Evolutionary conservation across 1,284 basidiomycete species (phyloP).

Genomic region (Pterulicium gracile): DNA sequence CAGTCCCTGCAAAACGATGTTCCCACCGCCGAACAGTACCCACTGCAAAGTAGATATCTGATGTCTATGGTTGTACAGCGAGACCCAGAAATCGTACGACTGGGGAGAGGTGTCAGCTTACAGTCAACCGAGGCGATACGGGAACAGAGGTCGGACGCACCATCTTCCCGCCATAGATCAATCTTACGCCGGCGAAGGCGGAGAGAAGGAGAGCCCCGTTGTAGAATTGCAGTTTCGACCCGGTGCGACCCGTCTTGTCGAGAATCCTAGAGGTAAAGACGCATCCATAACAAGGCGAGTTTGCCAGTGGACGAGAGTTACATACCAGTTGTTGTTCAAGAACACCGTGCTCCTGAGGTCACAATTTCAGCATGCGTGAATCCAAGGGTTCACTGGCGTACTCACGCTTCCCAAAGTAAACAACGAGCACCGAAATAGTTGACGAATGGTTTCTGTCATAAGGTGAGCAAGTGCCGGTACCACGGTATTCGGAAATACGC

Average conservation of each 20-base stretch:
- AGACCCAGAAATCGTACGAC: slow-evolving; percentile 53
- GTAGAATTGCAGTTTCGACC: slow-evolving; percentile 49
- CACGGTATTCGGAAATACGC: slow-evolving; percentile 18
- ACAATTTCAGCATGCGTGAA: background rate
- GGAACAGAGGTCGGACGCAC: slow-evolving; percentile 25
- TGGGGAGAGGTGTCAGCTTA: slow-evolving; percentile 16
- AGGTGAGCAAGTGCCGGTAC: slow-evolving; percentile 8
- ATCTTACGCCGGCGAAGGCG: slow-evolving; percentile 51
- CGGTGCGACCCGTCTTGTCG: slow-evolving; percentile 63
- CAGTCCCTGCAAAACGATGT: slow-evolving; percentile 48
- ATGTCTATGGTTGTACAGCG: slow-evolving; percentile 36
- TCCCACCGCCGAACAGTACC: slow-evolving; percentile 41
- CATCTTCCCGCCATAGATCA: slow-evolving; percentile 55
- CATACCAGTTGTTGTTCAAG: slow-evolving; percentile 65
- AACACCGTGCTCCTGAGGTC: slow-evolving; percentile 58
- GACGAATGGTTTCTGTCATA: slow-evolving; percentile 54
- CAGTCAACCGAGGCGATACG: background rate
- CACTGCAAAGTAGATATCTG: slow-evolving; percentile 37
- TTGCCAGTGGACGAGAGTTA: too few species aligned
- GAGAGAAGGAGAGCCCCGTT: slow-evolving; percentile 55
- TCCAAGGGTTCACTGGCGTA: slow-evolving; percentile 11
- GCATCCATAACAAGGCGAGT: too few species aligned
- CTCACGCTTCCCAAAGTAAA: slow-evolving; percentile 66
- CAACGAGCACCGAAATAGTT: slow-evolving; percentile 63
- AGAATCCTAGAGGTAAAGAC: slow-evolving; percentile 50